phyloP scores from a whole-genome alignment of 1,284 basidiomycete species.

The Porodaedalea pini region DNA sequence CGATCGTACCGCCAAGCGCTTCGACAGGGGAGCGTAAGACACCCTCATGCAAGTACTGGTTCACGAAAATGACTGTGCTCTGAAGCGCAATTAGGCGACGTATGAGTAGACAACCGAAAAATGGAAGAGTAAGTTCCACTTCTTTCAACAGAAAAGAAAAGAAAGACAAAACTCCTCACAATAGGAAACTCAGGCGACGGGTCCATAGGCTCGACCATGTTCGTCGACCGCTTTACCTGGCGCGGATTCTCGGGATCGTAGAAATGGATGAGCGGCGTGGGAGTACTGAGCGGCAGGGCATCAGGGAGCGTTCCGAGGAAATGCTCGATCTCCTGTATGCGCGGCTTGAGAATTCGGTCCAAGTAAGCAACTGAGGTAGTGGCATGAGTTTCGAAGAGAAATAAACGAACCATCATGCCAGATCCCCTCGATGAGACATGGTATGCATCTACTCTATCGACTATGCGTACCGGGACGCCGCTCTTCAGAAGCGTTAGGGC shows the following conservation, averaged over 20 bases:
- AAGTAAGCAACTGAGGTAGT: too few species aligned
- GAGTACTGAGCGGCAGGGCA: not conserved
- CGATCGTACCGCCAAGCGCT: slow-evolving; percentile 11
- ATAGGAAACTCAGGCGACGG: slow-evolving; percentile 14
- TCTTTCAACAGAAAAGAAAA: too few species aligned
- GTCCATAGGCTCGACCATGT: slow-evolving; percentile 1
- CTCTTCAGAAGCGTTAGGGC: slow-evolving; percentile 18
- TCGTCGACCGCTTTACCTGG: not conserved
- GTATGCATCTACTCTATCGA: slow-evolving; percentile 16
- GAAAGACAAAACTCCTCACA: too few species aligned
- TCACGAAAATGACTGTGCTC: not conserved
- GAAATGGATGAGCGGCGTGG: not conserved
- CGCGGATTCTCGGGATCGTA: slow-evolving; percentile 7
- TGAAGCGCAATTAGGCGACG: too few species aligned
- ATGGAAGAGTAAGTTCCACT: too few species aligned
- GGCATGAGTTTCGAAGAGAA: too few species aligned
- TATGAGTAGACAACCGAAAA: too few species aligned
- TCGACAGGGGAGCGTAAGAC: slow-evolving; percentile 17
- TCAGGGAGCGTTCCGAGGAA: slow-evolving; percentile 13
- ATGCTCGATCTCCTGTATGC: slow-evolving; percentile 18
- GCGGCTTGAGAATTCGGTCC: too few species aligned
- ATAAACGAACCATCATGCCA: not conserved
- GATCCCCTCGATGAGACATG: slow-evolving; percentile 8
- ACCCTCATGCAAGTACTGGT: slow-evolving; percentile 17
- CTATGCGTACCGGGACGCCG: slow-evolving; percentile 15